Conservation (phyloP, 2,329 filamentous ascomycete species). For the Pyrenophora graminea region DNA sequence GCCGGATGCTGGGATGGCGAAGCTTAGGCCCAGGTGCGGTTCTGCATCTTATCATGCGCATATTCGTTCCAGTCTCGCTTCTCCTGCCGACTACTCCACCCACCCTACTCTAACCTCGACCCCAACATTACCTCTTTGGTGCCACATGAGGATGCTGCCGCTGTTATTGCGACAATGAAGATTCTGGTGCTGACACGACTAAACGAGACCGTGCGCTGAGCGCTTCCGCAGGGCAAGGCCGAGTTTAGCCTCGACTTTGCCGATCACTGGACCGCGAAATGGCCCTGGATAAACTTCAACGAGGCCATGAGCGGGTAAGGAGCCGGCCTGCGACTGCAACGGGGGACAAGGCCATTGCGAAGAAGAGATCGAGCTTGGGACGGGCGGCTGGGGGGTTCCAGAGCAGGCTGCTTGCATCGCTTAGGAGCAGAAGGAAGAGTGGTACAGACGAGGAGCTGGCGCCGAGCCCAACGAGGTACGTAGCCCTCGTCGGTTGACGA, state of each 20-base stretch:
- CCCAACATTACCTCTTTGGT: conserved; percentile 1
- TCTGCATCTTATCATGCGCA: conserved; percentile 11
- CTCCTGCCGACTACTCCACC: conserved; percentile 8
- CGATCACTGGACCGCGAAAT: conserved; percentile 7
- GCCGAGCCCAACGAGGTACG: conserved; percentile 31
- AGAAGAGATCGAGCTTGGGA: conserved; percentile 39
- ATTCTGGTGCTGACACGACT: conserved; percentile 11
- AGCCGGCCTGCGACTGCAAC: conserved; percentile 18
- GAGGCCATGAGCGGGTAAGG: conserved; percentile 25
- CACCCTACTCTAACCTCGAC: not conserved
- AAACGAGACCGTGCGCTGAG: conserved; percentile 19
- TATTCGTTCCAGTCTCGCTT: conserved; percentile 1
- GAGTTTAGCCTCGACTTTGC: conserved; percentile 7
- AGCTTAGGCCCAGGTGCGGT: conserved; percentile 8
- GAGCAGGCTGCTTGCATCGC: conserved; percentile 38
- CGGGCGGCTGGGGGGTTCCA: conserved; percentile 40
- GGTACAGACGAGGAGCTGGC: conserved; percentile 22
- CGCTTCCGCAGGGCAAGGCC: conserved; percentile 9
- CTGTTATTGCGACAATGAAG: conserved; percentile 15
- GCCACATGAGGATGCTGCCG: conserved; percentile 11
- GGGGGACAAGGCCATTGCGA: conserved; percentile 23
- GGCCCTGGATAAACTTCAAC: conserved; percentile 33
- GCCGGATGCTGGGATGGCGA: conserved; percentile 7
- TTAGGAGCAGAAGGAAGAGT: conserved; percentile 34
- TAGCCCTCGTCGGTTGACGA: not conserved